Evolutionary conservation across 495 filamentous ascomycete genomes (phyloP), one percentile per base, ranked within the genome.

Genomic region (Penicillium daleae): DNA sequence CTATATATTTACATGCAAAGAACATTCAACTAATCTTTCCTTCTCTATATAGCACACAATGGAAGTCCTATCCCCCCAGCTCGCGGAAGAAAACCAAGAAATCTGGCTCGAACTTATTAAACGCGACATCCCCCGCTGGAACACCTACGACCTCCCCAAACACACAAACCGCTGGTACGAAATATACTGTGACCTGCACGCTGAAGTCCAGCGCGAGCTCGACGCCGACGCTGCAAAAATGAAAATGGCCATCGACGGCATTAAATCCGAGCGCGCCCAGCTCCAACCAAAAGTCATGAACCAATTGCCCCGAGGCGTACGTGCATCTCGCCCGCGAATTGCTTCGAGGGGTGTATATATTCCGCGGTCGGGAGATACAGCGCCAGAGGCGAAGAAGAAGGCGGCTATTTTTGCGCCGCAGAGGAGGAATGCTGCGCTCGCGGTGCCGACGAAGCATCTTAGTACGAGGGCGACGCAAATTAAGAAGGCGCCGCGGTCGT

Each of bases 81-180:
- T 92, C 62, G 71, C 74, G 60, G 79, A 81, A 46, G 77, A 85
- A 44, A 82, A 86, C 61, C 78, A 72, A 32, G 89, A 91, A 66
- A 71, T 92, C 48, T 93, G 90, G 90, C 66, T 80, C 4, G 77
- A 81, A 12, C 85, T 92, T 71, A 90, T 93, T 70, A 85, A 82
- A 44, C 82, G 86, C 29, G 87, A 92, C 66, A 85, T 91, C 58
- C 86, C 85, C 3, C 73, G 79, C 42, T 89, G 85, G 83, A 71
- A 86, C 8, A 68, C 85, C 66, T 81, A 81, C 53, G 80, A 83
- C 31, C 57, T 84, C 21, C 90, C 88, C 13, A 75, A 80, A 49
- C 75, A 87, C 56, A 78, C 85, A 0, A 73, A 78, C 13, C 82
- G 80, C 42, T 92, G 89, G 88, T 85, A 85, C 59, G 83, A 88